These are phyloP conservation scores for Cercospora janseana DNA, from an alignment of 2,329 filamentous ascomycete species.

Conservation along the genomic window DNA sequence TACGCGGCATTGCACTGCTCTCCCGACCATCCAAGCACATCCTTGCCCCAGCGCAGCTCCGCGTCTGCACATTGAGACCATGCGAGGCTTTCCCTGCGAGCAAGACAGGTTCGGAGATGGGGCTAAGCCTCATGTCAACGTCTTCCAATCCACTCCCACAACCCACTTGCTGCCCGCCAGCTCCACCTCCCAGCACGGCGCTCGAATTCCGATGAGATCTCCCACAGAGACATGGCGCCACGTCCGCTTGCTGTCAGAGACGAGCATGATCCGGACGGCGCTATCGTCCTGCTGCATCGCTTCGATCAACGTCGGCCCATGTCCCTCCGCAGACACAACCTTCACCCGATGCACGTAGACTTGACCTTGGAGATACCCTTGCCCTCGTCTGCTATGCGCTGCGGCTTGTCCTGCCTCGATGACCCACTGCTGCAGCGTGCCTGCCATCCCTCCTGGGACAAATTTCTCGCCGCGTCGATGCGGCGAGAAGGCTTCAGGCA, in stretches of 20 bases:
- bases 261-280: constrained; percentile 25
- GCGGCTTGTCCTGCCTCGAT: constrained; percentile 43
- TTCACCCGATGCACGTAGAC: constrained; percentile 29
- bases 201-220: constrained; percentile 39
- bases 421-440: constrained; percentile 52
- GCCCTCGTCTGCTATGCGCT: constrained; percentile 27
- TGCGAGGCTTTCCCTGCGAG: background rate
- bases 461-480: constrained; percentile 52
- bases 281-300: constrained; percentile 19
- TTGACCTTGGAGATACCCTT: constrained; percentile 27
- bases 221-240: constrained; percentile 26
- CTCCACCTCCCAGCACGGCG: constrained; percentile 45
- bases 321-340: constrained; percentile 22
- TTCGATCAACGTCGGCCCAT: constrained; percentile 23
- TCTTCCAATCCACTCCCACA: constrained; percentile 46
- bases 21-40: constrained; percentile 5
- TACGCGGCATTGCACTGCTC: background rate
- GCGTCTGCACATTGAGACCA: background rate
- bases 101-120: background rate
- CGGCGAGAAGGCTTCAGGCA: constrained; percentile 56
- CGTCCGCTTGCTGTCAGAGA: constrained; percentile 27
- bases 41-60: background rate
- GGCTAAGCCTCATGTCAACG: constrained; percentile 9
- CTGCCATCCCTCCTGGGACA: constrained; percentile 50
- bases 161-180: constrained; percentile 39